Conservation (phyloP, 23 red algal genomes). For the Chondrus crispus region DNA sequence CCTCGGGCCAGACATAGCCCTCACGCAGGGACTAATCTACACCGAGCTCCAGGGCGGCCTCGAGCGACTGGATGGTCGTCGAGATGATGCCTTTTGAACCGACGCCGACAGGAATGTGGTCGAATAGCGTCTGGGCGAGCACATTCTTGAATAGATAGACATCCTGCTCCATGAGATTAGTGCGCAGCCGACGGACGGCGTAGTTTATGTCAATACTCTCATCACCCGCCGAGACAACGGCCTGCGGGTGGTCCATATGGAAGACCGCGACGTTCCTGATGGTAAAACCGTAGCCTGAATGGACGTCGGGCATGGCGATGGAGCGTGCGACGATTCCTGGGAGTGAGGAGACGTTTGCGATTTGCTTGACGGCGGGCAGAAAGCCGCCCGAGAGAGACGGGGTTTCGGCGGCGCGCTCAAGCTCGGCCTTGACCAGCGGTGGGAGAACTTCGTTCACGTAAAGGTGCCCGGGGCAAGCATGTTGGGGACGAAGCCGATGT, state of each 20-base stretch:
- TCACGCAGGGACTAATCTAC: constrained; percentile 94
- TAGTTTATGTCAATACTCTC: constrained; percentile 98
- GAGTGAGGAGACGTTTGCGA: constrained; percentile 88
- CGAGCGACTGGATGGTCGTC: constrained; percentile 57
- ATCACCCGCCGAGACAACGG: constrained; percentile 87
- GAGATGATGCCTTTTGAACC: constrained; percentile 83
- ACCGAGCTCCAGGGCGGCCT: constrained; percentile 77
- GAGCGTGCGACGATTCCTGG: constrained; percentile 74
- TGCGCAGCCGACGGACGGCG: constrained; percentile 81
- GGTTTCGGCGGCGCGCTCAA: constrained; percentile 42
- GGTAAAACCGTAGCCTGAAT: constrained; percentile 95
- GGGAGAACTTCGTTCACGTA: constrained; percentile 82
- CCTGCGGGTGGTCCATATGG: constrained; percentile 76
- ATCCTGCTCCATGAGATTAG: constrained; percentile 85
- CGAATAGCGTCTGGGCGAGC: constrained; percentile 87
- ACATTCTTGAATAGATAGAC: constrained; percentile 55
- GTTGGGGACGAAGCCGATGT: constrained; percentile 80
- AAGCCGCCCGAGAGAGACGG: constrained; percentile 56
- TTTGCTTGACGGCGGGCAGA: constrained; percentile 88
- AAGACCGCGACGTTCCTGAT: constrained; percentile 98
- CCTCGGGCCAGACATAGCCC: constrained; percentile 94
- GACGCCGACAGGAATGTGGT: constrained; percentile 94
- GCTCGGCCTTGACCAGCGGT: constrained; percentile 74
- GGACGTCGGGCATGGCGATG: constrained; percentile 93
- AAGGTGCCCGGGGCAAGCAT: constrained; percentile 80